These are phyloP conservation scores for Mortierella sp. DNA, from an alignment of 371 early-diverging fungal genomes.

Conservation along the genomic window DNA sequence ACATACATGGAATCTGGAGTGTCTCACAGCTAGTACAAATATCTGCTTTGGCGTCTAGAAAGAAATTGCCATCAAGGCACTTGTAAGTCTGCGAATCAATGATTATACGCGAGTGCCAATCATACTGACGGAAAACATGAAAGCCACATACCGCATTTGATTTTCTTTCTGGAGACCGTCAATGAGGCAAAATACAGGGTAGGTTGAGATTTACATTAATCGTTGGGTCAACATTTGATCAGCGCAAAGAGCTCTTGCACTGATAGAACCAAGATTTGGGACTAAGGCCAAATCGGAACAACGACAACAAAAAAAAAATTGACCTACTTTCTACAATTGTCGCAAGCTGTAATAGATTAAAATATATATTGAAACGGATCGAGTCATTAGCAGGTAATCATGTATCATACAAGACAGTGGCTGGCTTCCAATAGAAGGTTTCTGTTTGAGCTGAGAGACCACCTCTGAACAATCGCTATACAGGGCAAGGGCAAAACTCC, in stretches of 20 bases:
- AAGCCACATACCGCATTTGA: conserved; percentile 44
- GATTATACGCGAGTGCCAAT: not conserved
- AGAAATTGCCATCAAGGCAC: not conserved
- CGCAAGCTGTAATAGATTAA: conserved; percentile 34
- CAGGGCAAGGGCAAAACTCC: not conserved
- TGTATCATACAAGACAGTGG: not conserved
- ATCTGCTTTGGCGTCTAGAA: conserved; percentile 46
- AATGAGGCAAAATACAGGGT: not conserved
- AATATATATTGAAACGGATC: conserved; percentile 2
- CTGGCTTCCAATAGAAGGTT: not conserved
- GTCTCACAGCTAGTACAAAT: conserved; percentile 48
- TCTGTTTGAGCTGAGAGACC: too few species aligned
- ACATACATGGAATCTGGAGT: conserved; percentile 50
- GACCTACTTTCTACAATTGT: conserved; percentile 56
- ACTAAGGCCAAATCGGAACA: not conserved
- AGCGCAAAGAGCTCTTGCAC: not conserved
- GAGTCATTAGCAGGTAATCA: too few species aligned
- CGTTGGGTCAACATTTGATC: not conserved
- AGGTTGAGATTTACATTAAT: not conserved
- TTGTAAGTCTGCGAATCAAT: not conserved
- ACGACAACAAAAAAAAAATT: not conserved
- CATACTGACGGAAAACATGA: not conserved
- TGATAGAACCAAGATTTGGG: not conserved
- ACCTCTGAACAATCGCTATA: not conserved
- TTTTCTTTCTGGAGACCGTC: conserved; percentile 40